Percentiles rank a stretch among this genome's conserved stretches.
These are phyloP conservation scores for Podila horticola DNA, from an alignment of 192 early-diverging fungal genomes.

Conservation along the genomic window DNA sequence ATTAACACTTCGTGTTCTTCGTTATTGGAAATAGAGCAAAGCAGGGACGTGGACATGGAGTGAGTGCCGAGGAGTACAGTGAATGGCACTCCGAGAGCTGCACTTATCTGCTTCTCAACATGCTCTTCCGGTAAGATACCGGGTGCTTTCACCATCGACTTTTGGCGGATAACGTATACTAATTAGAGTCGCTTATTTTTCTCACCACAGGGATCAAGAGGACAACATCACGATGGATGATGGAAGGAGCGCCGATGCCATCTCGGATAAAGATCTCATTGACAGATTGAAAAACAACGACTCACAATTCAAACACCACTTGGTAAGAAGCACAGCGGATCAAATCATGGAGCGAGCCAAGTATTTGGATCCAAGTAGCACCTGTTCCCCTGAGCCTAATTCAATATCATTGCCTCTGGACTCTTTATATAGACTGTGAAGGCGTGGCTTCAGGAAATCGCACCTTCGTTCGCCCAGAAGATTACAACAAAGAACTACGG, in stretches of 20 bases:
- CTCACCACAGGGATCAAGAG: conserved; percentile 6
- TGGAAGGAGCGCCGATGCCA: conserved; percentile 13
- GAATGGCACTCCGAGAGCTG: conserved; percentile 41
- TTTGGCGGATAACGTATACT: not conserved
- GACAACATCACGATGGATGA: conserved; percentile 17
- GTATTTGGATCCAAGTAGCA: not conserved
- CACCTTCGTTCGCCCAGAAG: conserved; percentile 11
- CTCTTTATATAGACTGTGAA: conserved; percentile 33
- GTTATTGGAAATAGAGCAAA: conserved; percentile 5
- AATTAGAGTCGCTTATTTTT: not conserved
- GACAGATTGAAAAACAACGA: conserved; percentile 30
- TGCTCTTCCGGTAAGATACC: conserved; percentile 22
- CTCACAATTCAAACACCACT: conserved; percentile 25
- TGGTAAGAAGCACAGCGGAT: conserved; percentile 6
- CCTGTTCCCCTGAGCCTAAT: not conserved
- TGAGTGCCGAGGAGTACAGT: conserved; percentile 25
- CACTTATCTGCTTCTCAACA: conserved; percentile 34
- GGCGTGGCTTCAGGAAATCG: conserved; percentile 40
- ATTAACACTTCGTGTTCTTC: not conserved
- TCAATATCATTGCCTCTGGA: not conserved
- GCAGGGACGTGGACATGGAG: conserved; percentile 15
- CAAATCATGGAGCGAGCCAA: not conserved
- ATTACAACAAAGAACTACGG: conserved; percentile 7
- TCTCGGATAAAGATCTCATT: conserved; percentile 40
- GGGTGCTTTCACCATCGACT: not conserved